Base-by-base conservation (phyloP, 2,329 filamentous ascomycete species). In the Dothistroma pini region DNA sequence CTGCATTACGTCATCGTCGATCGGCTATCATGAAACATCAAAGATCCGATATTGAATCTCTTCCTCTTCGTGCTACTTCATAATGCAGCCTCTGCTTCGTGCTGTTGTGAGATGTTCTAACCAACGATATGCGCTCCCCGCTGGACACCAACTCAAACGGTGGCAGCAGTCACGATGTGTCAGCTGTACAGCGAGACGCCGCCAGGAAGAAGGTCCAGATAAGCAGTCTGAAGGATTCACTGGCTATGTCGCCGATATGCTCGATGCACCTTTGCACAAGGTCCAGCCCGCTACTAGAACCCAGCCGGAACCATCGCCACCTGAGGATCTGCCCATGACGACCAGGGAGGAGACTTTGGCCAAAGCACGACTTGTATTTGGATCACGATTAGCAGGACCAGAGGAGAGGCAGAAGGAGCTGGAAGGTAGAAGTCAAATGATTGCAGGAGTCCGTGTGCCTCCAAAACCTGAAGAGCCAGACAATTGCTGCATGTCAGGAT, bases 401-500 rank as follows among this genome's bases (percentile, higher is more conserved):
- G 83, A 84, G 41, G 87, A 91, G 70, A 82, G 89, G 47, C 83
- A 83, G 64, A 84, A 86, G 62, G 81, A 84, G 50, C 82, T 86
- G 38, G 78, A 85, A 12, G 78, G 82, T 14, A 80, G 84, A 63
- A 86, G 86, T 54, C 84, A 80, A 9, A 80, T 86, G 62, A 80
- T 97, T 58, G 92, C 90, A 0, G 93, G 93, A 3, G 84, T 97
- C 0, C 77, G 86, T 19, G 89, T 97, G 4, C 95, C 95, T 1
- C 93, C 92, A 0, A 84, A 85, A 53, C 95, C 95, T 0, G 83
- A 86, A 53, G 93, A 99, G 76, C 95, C 95, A 3, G 95, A 97
- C 71, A 97, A 99, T 73, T 99, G 95, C 82, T 99, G 95, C 77
- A 99, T 99, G 95, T 95, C 90, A 72, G 95, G 95, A 2, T 99